Evolutionary conservation across 2,329 filamentous ascomycete genomes (phyloP), one percentile per base, ranked within the genome.

Genomic region (Colletotrichum sp.): DNA sequence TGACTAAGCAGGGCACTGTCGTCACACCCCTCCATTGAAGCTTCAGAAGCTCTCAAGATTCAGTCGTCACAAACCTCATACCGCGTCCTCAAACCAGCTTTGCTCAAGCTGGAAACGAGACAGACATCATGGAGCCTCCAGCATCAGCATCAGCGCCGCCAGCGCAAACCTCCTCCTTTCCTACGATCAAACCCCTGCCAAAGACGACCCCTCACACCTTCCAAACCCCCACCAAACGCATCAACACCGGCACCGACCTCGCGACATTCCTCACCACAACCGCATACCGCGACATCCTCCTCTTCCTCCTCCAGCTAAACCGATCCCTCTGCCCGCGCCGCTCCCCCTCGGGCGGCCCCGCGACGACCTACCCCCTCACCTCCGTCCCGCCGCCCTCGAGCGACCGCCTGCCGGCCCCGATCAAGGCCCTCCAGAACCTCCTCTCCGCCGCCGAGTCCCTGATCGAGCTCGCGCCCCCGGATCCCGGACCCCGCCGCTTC

Each of bases 291-390:
- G 95, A 98, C 82, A 95, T 99, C 70, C 94, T 95, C 84, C 90
- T 92, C 63, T 99, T 98, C 83, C 88, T 99, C 63, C 89, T 98
- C 79, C 97, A 99, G 85, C 92, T 99, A 65, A 99, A 98, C 84
- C 92, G 93, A 74, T 91, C 96, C 13, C 92, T 99, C 86, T 95
- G 96, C 79, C 96, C 96, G 1, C 88, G 92, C 24, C 92, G 90
- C 79, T 82, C 85, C 49, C 69, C 71, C 15, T 83, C 84, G 24
- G 80, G 84, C 78, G 80, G 84, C 70, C 83, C 84, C 76, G 82
- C 83, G 21, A 83, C 82, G 62, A 88, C 89, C 70, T 89, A 89
- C 76, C 80, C 82, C 60, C 80, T 86, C 76, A 84, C 86, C 8
- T 85, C 90, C 34, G 82, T 86, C 62, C 83, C 84, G 1, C 80